Conservation (phyloP, 495 filamentous ascomycete genomes). For the Cercophora scortea region DNA sequence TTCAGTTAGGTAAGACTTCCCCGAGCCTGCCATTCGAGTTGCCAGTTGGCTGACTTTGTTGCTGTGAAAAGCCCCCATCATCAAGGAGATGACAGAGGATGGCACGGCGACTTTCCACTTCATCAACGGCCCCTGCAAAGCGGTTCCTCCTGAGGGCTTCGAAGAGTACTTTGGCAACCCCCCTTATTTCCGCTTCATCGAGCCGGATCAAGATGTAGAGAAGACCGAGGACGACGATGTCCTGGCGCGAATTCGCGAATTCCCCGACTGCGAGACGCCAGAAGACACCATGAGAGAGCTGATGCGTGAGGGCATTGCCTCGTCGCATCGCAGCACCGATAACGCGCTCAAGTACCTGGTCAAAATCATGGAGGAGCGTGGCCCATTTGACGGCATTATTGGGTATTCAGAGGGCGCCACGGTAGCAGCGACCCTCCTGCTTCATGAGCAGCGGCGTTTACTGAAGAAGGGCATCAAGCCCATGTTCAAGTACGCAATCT, state of each 20-base stretch:
- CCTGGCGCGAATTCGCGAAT: conserved; percentile 41
- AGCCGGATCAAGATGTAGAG: conserved; percentile 32
- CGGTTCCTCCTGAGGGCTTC: conserved; percentile 39
- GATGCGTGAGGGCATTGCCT: conserved; percentile 39
- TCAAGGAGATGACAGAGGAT: conserved; percentile 39
- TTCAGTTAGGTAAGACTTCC: conserved; percentile 35
- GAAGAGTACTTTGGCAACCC: conserved; percentile 46
- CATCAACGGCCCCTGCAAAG: conserved; percentile 39
- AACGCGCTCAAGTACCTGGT: conserved; percentile 36
- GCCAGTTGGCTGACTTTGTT: background rate
- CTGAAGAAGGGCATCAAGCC: conserved; percentile 37
- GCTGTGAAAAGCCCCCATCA: conserved; percentile 27
- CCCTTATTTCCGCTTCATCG: conserved; percentile 44
- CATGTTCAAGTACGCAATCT: conserved; percentile 48
- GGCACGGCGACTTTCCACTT: conserved; percentile 37
- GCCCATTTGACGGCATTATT: conserved; percentile 46
- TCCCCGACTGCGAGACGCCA: conserved; percentile 37
- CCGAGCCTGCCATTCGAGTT: too few species aligned
- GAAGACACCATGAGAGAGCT: conserved; percentile 45
- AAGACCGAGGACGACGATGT: conserved; percentile 36
- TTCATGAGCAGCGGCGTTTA: conserved; percentile 42
- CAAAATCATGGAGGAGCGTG: conserved; percentile 42
- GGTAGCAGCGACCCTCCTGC: conserved; percentile 47
- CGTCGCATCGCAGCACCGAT: conserved; percentile 32
- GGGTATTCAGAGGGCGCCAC: conserved; percentile 57